Base-by-base conservation (phyloP, 2,329 filamentous ascomycete species). In the Thelonectria discophora region DNA sequence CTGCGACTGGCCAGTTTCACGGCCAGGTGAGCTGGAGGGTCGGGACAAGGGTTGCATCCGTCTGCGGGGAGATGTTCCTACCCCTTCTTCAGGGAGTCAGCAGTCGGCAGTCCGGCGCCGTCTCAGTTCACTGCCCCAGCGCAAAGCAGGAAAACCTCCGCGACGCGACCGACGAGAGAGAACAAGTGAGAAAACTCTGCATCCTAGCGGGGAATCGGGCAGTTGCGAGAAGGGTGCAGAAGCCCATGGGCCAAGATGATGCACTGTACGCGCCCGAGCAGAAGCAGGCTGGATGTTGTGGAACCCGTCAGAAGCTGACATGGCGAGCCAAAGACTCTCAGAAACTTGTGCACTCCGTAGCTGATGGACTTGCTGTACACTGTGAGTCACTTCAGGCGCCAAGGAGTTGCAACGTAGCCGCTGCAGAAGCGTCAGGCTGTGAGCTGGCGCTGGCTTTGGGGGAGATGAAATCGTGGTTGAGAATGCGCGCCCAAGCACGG, bases 121-220 rank as follows among this genome's bases (percentile, higher is more conserved):
- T 20, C 17, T 24, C 21, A 24, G 3, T 24, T 24, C 17, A 12
- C 42, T 13, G 18, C n/a, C 30, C 34, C 30, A 27, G 39, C 18
- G 12, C 42, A 27, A 27, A 18, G 15, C 53, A 9, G 20, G 11
- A n/a, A n/a, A 42, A 27, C 18, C 24, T 17, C 8, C 30, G 27
- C 45, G 42, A 17, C 32, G 43, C 56, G 47, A 59, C 60, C 49
- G 46, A 37, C 18, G 21, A 39, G 49, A 39, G 49, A 55, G 55
- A 62, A 65, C 56, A 64, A 53, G 64, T 62, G 42, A 59, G 58
- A 70, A 70, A 69, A 69, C 65, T 69, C 67, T 69, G 68, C 63
- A 52, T 21, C 43, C 5, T 42, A 17, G 43, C 53, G 49, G 45
- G 9, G 46, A 52, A 12, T 17, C 50, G 49, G 51, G 27, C 55